Evolutionary conservation across 2,329 filamentous ascomycete genomes (phyloP).

Genomic region (Verticillium alfalfae): DNA sequence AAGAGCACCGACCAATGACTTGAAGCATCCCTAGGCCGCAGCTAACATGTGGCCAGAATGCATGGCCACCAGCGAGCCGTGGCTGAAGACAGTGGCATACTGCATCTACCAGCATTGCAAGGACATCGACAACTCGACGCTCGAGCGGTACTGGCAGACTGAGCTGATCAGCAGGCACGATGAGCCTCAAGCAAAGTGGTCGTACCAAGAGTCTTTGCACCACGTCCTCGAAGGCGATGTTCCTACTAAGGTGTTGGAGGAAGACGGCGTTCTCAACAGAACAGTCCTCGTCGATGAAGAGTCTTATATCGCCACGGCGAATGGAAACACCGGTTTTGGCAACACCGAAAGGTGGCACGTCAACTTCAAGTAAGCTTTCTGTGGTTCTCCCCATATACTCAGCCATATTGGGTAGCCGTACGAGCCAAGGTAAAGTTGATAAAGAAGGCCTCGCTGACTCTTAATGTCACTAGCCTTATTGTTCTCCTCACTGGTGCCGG

Average conservation of each 20-base stretch:
- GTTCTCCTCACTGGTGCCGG: conserved; percentile 14
- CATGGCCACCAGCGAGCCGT: conserved; percentile 11
- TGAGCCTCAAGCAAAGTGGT: conserved; percentile 3
- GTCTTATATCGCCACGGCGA: conserved; percentile 4
- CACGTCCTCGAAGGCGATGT: background rate
- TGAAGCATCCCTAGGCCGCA: background rate
- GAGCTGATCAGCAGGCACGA: background rate
- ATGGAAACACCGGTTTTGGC: conserved; percentile 7
- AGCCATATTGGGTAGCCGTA: too few species aligned
- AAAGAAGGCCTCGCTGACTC: too few species aligned
- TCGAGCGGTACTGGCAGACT: conserved; percentile 1
- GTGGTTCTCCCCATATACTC: background rate
- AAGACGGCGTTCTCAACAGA: conserved; percentile 5
- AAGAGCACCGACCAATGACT: too few species aligned
- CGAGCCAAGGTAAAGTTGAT: too few species aligned
- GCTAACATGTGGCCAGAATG: conserved; percentile 5
- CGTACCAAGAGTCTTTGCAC: conserved; percentile 7
- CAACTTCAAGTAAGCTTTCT: background rate
- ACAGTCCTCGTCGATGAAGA: conserved; percentile 7
- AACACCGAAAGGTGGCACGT: conserved; percentile 1
- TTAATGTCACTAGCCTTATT: conserved; percentile 11
- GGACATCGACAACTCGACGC: background rate
- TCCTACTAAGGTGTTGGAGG: background rate
- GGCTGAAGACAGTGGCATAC: conserved; percentile 14
- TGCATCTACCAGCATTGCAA: conserved; percentile 13